Evolutionary conservation across 345 rosid genomes (phyloP).

Genomic region (Pistacia vera): DNA sequence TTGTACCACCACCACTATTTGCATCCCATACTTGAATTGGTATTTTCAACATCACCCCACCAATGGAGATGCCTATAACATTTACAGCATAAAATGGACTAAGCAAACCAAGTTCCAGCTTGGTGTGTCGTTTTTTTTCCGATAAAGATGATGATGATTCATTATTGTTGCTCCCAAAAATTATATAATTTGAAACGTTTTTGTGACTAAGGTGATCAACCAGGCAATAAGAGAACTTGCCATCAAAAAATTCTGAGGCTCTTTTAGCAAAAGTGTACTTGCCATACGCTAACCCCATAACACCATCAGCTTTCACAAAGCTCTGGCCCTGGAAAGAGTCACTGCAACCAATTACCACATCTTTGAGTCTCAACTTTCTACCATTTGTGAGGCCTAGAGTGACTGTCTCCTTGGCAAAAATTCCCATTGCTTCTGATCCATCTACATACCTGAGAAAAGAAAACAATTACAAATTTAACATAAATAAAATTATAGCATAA

Average conservation of each 20-base stretch:
- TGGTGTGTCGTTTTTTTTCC: slow-evolving; percentile 32
- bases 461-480: background rate
- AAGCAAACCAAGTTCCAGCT: slow-evolving; percentile 41
- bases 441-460: slow-evolving; percentile 37
- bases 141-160: slow-evolving; percentile 10
- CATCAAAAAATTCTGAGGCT: slow-evolving; percentile 32
- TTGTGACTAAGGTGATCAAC: slow-evolving; percentile 59
- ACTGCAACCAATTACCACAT: slow-evolving; percentile 57
- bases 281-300: slow-evolving; percentile 52
- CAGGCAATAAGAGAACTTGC: slow-evolving; percentile 64
- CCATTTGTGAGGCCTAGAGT: slow-evolving; percentile 34
- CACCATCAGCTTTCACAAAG: slow-evolving; percentile 49
- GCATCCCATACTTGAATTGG: slow-evolving; percentile 52
- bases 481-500: too few species aligned
- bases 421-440: slow-evolving; percentile 47
- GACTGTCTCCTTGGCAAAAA: slow-evolving; percentile 60
- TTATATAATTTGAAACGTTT: slow-evolving; percentile 50
- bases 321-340: slow-evolving; percentile 31
- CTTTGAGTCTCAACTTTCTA: slow-evolving; percentile 23
- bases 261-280: slow-evolving; percentile 47
- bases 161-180: slow-evolving; percentile 35
- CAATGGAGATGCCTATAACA: slow-evolving; percentile 48
- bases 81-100: slow-evolving; percentile 52
- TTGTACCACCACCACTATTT: slow-evolving; percentile 42
- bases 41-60: slow-evolving; percentile 37